Conservation (phyloP, 2,329 filamentous ascomycete species). For the Phyllosticta citriasiana region DNA sequence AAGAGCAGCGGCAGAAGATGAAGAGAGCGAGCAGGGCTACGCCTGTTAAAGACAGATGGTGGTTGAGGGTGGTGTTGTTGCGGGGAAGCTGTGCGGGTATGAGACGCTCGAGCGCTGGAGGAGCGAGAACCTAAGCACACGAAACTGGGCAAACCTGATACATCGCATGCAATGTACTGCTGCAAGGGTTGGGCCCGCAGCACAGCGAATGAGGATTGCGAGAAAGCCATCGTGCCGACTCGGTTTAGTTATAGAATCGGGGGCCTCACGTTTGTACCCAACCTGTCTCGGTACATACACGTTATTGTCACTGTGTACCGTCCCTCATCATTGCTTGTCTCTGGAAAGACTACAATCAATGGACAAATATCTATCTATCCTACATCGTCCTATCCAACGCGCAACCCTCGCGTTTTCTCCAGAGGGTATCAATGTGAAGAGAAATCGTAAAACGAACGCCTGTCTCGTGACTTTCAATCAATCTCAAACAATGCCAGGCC, state of each 20-base stretch:
- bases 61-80: constrained; percentile 4
- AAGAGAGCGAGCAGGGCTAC: neutral
- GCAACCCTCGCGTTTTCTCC: neutral
- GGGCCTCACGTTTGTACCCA: neutral
- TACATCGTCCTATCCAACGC: neutral
- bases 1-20: constrained; percentile 1
- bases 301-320: no score
- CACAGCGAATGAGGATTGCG: neutral
- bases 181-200: neutral
- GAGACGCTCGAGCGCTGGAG: constrained; percentile 2
- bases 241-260: neutral
- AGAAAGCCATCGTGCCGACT: neutral
- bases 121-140: constrained; percentile 5
- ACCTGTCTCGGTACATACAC: neutral
- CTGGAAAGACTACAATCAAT: no score
- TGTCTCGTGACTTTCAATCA: neutral
- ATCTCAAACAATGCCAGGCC: neutral
- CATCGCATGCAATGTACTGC: neutral
- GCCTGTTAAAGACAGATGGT: neutral
- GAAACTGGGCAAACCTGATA: neutral
- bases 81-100: constrained; percentile 4
- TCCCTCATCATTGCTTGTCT: no score
- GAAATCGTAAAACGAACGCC: constrained; percentile 9
- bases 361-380: neutral
- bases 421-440: constrained; percentile 8